phyloP scores from a whole-genome alignment of 2,329 filamentous ascomycete genomes.

The Hypoxylon sp. region DNA sequence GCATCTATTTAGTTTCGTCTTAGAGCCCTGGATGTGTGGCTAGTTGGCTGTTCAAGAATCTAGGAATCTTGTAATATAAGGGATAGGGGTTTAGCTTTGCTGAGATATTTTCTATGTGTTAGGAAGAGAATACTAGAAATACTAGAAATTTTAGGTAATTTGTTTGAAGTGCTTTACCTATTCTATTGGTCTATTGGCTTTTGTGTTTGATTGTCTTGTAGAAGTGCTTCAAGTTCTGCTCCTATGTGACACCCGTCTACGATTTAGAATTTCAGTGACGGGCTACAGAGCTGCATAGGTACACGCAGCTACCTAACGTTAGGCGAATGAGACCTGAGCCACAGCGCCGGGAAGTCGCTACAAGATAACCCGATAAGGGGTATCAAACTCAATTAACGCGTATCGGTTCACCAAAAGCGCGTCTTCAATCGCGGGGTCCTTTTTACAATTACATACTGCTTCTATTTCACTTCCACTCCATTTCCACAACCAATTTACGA shows the following conservation, averaged over 20 bases:
- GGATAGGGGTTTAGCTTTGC: conserved; percentile 17
- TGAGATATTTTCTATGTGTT: not conserved
- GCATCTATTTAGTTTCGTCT: conserved; percentile 19
- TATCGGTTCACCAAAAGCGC: conserved; percentile 22
- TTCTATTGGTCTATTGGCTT: too few relatives aligned
- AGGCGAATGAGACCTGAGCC: too few relatives aligned
- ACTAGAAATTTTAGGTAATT: too few relatives aligned
- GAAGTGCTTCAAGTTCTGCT: too few relatives aligned
- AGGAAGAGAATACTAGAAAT: not conserved
- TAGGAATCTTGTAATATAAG: conserved; percentile 35
- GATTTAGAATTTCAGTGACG: too few relatives aligned
- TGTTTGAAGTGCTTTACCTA: too few relatives aligned
- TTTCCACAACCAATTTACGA: not conserved
- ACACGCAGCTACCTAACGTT: too few relatives aligned
- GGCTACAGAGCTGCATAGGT: too few relatives aligned
- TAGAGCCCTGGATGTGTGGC: conserved; percentile 10
- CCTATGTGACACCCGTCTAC: too few relatives aligned
- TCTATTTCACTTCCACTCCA: not conserved
- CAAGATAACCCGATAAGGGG: too few relatives aligned
- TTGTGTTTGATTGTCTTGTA: too few relatives aligned
- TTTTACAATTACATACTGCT: conserved; percentile 3
- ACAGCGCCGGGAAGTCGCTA: not conserved
- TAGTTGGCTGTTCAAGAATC: conserved; percentile 19
- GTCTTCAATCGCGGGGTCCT: conserved; percentile 29
- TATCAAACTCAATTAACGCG: conserved; percentile 35